These are phyloP conservation scores for Medicago ruthenica DNA, from an alignment of 306 rosid genomes.

Conservation along the genomic window DNA sequence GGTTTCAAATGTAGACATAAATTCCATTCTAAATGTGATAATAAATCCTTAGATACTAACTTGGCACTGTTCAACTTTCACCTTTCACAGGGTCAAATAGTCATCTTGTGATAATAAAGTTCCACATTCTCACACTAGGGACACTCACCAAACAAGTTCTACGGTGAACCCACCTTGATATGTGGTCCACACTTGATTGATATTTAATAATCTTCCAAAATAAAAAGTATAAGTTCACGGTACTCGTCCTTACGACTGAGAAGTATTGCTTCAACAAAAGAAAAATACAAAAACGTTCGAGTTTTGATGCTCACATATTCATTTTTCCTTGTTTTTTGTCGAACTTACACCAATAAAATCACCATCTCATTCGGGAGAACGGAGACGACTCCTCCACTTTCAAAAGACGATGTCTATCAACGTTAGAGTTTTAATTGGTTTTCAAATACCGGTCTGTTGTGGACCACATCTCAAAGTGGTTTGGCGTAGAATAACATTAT, in stretches of 20 bases:
- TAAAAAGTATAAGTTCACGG: not conserved
- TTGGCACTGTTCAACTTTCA: not conserved
- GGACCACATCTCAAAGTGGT: not conserved
- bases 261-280: not conserved
- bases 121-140: not conserved
- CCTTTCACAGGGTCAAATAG: not conserved
- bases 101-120: not conserved
- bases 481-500: not conserved
- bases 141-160: not conserved
- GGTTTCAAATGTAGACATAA: not conserved
- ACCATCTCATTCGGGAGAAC: not conserved
- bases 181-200: not conserved
- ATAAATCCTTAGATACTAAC: not conserved
- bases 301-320: no score
- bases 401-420: not conserved
- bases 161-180: not conserved
- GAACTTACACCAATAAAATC: not conserved
- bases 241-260: not conserved
- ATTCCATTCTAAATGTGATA: not conserved
- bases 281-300: not conserved
- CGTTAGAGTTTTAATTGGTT: no score
- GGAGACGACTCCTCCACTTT: not conserved
- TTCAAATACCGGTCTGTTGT: not conserved
- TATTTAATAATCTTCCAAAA: not conserved
- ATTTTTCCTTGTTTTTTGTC: not conserved